Conservation (phyloP, 2,329 filamentous ascomycete genomes). For the Fusarium illudens region DNA sequence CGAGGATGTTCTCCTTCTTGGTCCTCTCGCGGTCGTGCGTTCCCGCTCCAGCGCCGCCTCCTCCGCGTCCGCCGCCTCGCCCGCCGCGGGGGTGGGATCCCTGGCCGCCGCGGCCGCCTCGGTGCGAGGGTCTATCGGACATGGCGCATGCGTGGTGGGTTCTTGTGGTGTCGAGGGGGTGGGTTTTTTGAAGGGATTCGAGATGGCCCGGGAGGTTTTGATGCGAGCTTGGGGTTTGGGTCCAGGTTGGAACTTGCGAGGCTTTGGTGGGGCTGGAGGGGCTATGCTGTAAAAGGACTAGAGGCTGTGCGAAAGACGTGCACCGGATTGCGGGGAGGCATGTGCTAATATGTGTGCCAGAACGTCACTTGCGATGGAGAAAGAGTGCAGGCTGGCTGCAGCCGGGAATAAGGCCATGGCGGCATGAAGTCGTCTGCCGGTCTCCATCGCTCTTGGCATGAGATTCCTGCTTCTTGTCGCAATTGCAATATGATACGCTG, state of each 20-base stretch:
- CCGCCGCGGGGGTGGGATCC: constrained; percentile 53
- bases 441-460: not conserved
- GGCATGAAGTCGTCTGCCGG: not conserved
- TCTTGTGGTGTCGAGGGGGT: constrained; percentile 13
- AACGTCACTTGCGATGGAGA: not conserved
- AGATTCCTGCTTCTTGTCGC: not conserved
- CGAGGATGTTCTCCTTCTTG: constrained; percentile 99
- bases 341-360: not conserved
- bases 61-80: constrained; percentile 57
- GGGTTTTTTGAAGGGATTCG: constrained; percentile 3
- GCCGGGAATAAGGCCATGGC: constrained; percentile 1
- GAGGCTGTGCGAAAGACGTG: not conserved
- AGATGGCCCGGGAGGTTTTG: constrained; percentile 5
- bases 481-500: constrained; percentile 8
- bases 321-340: not conserved
- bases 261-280: constrained; percentile 29
- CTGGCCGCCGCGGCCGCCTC: constrained; percentile 56
- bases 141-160: constrained; percentile 48
- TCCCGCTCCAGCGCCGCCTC: constrained; percentile 55
- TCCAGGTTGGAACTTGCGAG: constrained; percentile 33
- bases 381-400: not conserved
- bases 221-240: constrained; percentile 24
- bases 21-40: constrained; percentile 71
- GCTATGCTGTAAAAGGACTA: constrained; percentile 10
- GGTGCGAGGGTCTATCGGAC: constrained; percentile 60